Conservation (phyloP, 2,329 filamentous ascomycete genomes). For the Cercospora beticola region DNA sequence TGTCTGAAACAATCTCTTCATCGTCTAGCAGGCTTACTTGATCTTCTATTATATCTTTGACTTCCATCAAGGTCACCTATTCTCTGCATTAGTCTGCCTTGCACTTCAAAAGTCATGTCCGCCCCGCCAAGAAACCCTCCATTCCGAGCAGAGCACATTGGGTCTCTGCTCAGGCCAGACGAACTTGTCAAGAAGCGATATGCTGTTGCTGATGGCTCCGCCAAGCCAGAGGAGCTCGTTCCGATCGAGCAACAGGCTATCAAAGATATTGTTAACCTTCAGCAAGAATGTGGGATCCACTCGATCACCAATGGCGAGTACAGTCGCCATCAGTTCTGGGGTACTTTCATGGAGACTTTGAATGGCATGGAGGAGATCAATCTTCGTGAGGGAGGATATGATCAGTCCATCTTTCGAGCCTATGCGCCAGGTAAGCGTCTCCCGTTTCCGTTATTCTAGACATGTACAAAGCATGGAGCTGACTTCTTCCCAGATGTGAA, state of each 20-base stretch:
- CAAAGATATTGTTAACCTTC: conserved; percentile 35
- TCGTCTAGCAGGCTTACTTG: neutral
- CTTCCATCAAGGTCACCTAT: conserved; percentile 2
- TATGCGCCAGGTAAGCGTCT: conserved; percentile 51
- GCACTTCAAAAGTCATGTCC: conserved; percentile 51
- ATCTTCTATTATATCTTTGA: too few species aligned
- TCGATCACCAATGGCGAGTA: conserved; percentile 39
- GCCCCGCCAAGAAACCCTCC: conserved; percentile 49
- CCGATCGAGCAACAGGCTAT: conserved; percentile 38
- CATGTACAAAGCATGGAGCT: neutral
- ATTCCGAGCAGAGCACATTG: conserved; percentile 70
- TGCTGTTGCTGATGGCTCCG: conserved; percentile 42
- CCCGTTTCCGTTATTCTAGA: too few species aligned
- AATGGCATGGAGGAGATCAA: conserved; percentile 52
- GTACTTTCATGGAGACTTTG: conserved; percentile 39
- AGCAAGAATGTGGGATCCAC: conserved; percentile 37
- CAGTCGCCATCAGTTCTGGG: conserved; percentile 36
- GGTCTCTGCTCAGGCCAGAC: conserved; percentile 66
- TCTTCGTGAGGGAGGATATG: conserved; percentile 36
- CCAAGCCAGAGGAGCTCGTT: conserved; percentile 29
- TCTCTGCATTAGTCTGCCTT: neutral
- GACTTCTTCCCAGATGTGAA: conserved; percentile 50
- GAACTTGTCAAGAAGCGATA: conserved; percentile 60
- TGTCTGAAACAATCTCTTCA: neutral
- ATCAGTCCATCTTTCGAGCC: conserved; percentile 54